Evolutionary conservation across 768 basidiomycete genomes (phyloP), one percentile per base, ranked within the genome.

Genomic region (Filobasidium floriforme): DNA sequence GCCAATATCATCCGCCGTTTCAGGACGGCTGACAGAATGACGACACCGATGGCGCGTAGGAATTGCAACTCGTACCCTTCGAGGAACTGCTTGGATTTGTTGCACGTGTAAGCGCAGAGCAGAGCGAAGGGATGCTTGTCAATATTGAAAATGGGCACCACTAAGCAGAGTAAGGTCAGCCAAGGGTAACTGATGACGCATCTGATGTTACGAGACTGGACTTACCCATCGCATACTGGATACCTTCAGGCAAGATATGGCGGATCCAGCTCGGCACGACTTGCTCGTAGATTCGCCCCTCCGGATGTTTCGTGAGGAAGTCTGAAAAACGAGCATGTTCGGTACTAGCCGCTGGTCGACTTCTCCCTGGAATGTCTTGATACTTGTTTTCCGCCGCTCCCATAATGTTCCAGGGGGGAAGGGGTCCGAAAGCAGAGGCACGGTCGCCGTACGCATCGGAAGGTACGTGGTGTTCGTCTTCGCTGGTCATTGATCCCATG

Each of bases 1-100:
- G 93, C 93, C 2, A 94, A 82, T 43, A 90, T 87, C 90, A 96
- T 93, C 28, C 91, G 82, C 63, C 90, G 84, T 77, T 96, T 93
- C 57, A 96, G 82, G 7, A 93, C 90, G 12, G 92, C 92, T 41
- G 90, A 92, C 41, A 96, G 82, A 61, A 96, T 93, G 68, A 96
- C 92, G 41, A 96, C 91, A 15, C 89, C 90, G 69, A 94, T 92
- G 19, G 92, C 92, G 49, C 92, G 86, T 62, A 94, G 77, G 78
- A 93, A 96, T 18, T 92, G 93, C 61, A 94, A 75, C 73, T 96
- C 79, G 70, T 77, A 79, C 0, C 79, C 79, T 64, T 80, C 80
- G 22, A 80, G 65, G 77, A 88, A 92, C 71, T 89, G 88, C 73
- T 87, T 88, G 1, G 85, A 83, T 66, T 89, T 85, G 63, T 89